Conservation (phyloP, 805 yeast genomes). For the Zygoascus ofunaensis region DNA sequence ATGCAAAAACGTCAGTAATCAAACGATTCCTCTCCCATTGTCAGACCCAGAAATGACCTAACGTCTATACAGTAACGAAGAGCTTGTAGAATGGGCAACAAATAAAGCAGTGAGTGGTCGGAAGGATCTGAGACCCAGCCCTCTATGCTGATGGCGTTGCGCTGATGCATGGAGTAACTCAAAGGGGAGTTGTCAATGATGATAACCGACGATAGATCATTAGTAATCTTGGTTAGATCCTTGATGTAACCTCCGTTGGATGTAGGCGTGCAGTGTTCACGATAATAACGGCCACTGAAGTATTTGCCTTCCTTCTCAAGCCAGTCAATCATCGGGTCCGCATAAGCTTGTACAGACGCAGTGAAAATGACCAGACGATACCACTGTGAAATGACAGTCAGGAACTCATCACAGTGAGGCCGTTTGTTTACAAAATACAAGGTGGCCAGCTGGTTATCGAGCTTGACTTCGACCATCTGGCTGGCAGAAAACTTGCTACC, state of each 20-base stretch:
- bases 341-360: constrained; percentile 89
- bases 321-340: constrained; percentile 94
- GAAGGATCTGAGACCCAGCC: constrained; percentile 98
- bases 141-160: constrained; percentile 83
- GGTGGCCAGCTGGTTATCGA: constrained; percentile 60
- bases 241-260: constrained; percentile 81
- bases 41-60: constrained; percentile 62
- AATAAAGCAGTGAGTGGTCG: constrained; percentile 71
- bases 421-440: constrained; percentile 85
- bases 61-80: constrained; percentile 79
- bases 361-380: constrained; percentile 85
- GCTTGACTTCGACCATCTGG: constrained; percentile 74
- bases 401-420: constrained; percentile 81
- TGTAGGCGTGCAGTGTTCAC: constrained; percentile 64
- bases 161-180: constrained; percentile 69
- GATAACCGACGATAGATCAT: constrained; percentile 58
- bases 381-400: constrained; percentile 74
- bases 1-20: too few relatives aligned
- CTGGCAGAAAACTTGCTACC: constrained; percentile 37
- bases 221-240: constrained; percentile 46
- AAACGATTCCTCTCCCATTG: constrained; percentile 60
- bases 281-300: constrained; percentile 57
- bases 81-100: constrained; percentile 71
- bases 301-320: constrained; percentile 55
- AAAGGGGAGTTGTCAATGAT: constrained; percentile 91